phyloP scores from a whole-genome alignment of 1,139 yeast genomes.

The Diutina catenulata region DNA sequence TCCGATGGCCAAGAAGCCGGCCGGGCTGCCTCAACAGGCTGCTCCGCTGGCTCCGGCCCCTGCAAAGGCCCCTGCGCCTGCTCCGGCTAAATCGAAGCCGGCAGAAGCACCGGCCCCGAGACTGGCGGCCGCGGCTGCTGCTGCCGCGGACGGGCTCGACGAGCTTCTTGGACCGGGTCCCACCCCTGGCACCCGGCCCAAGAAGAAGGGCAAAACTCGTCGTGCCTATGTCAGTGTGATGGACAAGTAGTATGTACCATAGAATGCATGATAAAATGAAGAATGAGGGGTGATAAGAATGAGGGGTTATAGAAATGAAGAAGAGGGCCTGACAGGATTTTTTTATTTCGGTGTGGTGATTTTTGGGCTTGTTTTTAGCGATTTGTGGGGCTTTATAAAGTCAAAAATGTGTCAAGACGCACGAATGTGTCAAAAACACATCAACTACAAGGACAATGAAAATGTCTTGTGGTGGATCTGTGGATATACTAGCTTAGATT shows the following conservation, averaged over 20 bases:
- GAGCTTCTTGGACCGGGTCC: conserved; percentile 3
- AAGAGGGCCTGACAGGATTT: too few relatives aligned
- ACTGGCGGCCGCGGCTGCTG: conserved; percentile 5
- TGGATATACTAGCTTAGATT: too few relatives aligned
- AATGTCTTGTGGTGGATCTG: too few relatives aligned
- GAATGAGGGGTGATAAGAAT: too few relatives aligned
- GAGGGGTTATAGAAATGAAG: too few relatives aligned
- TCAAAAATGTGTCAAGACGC: too few relatives aligned
- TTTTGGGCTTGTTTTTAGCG: too few relatives aligned
- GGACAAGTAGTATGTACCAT: not conserved
- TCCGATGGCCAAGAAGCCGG: conserved; percentile 32
- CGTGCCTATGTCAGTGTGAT: conserved; percentile 1
- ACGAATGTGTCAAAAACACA: too few relatives aligned
- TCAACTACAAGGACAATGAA: too few relatives aligned
- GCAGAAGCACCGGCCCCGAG: not conserved
- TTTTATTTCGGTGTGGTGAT: too few relatives aligned
- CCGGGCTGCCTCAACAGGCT: conserved; percentile 7
- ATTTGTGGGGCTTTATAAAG: too few relatives aligned
- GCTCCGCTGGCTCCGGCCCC: not conserved
- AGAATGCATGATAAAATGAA: too few relatives aligned
- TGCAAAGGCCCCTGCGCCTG: not conserved
- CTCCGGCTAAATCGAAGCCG: not conserved
- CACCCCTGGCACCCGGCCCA: conserved; percentile 1
- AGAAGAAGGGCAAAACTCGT: not conserved
- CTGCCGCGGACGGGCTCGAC: conserved; percentile 3